phyloP scores from a whole-genome alignment of 768 basidiomycete species.

The Mycena amicta region DNA sequence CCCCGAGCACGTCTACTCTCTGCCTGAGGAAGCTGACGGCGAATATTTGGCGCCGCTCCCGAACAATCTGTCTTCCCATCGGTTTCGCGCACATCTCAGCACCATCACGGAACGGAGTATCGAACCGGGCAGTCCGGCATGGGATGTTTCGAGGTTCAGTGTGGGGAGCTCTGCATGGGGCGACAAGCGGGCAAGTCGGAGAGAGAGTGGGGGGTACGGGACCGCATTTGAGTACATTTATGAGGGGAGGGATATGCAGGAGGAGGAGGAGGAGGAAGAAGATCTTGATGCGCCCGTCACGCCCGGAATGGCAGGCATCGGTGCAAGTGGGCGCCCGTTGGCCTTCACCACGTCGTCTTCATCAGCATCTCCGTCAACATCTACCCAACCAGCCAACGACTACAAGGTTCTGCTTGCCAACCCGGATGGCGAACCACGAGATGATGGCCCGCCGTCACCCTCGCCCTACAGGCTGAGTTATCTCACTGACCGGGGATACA shows the following conservation, averaged over 20 bases:
- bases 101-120: constrained; percentile 21
- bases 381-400: neutral
- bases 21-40: neutral
- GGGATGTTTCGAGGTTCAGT: constrained; percentile 1
- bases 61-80: neutral
- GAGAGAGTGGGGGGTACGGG: neutral
- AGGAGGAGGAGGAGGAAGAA: neutral
- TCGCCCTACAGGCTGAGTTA: constrained; percentile 12
- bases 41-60: neutral
- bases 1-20: neutral
- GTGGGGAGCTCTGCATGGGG: neutral
- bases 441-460: neutral
- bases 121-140: constrained; percentile 8
- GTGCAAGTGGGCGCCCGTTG: neutral
- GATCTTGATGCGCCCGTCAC: neutral
- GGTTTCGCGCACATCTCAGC: constrained; percentile 7
- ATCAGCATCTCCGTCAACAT: neutral
- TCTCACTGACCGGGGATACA: constrained; percentile 20
- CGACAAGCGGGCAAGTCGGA: neutral
- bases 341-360: neutral
- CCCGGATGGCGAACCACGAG: no score
- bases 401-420: neutral
- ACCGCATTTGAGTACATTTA: constrained; percentile 1
- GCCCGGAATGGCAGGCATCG: neutral
- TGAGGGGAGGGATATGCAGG: neutral